Evolutionary conservation across 73 alveolate genomes (phyloP).

Genomic region (Chromera velia): DNA sequence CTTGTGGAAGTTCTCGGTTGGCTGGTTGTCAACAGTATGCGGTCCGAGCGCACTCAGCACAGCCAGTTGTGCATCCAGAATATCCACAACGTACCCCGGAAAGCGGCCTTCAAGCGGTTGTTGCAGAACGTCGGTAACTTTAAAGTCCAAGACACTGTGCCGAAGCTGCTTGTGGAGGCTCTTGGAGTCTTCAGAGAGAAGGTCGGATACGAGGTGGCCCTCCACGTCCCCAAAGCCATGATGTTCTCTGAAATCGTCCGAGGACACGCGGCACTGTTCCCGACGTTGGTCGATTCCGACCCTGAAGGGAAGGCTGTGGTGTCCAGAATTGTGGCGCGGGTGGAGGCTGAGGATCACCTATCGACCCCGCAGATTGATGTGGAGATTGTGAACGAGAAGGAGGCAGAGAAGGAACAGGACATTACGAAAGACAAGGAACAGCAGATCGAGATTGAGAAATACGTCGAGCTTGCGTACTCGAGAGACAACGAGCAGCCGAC

Average conservation of each 20-base stretch:
- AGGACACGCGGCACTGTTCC: no score
- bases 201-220: neutral
- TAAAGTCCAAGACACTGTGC: neutral
- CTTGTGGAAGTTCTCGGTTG: neutral
- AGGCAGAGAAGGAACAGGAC: constrained; percentile 17
- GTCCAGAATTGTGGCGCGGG: neutral
- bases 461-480: constrained; percentile 8
- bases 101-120: constrained; percentile 1
- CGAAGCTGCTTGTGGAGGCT: neutral
- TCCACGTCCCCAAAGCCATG: no score
- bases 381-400: constrained; percentile 34
- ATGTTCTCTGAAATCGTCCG: no score
- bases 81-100: constrained; percentile 17
- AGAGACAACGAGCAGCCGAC: constrained; percentile 5
- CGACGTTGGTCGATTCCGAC: neutral
- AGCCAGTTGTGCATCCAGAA: constrained; percentile 22
- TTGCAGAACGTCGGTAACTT: neutral
- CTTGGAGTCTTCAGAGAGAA: neutral
- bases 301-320: neutral
- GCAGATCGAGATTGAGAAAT: constrained; percentile 7
- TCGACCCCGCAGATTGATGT: constrained; percentile 28
- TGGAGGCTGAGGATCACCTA: constrained; percentile 8
- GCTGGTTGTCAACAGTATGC: neutral
- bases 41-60: constrained; percentile 22
- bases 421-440: constrained; percentile 9